Evolutionary conservation across 2,329 filamentous ascomycete species (phyloP), one percentile per base, ranked within the genome.

Genomic region (Colletotrichum viniferum): DNA sequence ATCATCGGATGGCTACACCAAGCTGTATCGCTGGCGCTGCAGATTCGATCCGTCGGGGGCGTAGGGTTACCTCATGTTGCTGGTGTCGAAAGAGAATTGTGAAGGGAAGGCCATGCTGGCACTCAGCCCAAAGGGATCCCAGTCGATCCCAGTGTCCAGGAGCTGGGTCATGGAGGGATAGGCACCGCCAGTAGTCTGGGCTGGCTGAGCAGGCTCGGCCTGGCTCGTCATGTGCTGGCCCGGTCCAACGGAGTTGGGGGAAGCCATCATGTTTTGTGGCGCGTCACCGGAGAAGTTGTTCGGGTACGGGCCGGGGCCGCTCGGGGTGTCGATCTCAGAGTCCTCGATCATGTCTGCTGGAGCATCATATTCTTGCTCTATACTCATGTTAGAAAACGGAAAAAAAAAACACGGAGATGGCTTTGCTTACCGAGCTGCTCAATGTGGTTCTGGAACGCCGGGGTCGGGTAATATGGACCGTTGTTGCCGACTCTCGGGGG

Each of bases 331-430:
- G 78, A 92, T 91, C 80, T 94, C 93, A 79, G 92, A 87, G 76
- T 97, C 95, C 81, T 98, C 96, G 84, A 97, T 92, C 90, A 98
- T 94, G 81, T 96, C 95, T 84, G 91, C 92, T 86, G 95, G 94
- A 71, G 95, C 94, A 84, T 98, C 96, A 87, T 98, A 98, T 88
- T 98, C 96, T 90, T 98, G 96, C 88, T 98, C 96, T 98, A 88
- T 88, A 90, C 81, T 87, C 86, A 92, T 85, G 86, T 52, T 13
- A 52, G 83, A 89, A 90, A 94, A 88, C 93, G 90, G n/a, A n/a
- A 87, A 89, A 92, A 92, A 92, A 92, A 90, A 89, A 92, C 89
- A 89, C 62, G 90, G 89, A 92, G 83, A 91, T n/a, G 38, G 88
- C 87, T 90, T 89, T 87, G 89, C 96, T 94, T 95, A 94, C 96